Evolutionary conservation across 306 rosid species (phyloP).

Genomic region (Abrus precatorius): DNA sequence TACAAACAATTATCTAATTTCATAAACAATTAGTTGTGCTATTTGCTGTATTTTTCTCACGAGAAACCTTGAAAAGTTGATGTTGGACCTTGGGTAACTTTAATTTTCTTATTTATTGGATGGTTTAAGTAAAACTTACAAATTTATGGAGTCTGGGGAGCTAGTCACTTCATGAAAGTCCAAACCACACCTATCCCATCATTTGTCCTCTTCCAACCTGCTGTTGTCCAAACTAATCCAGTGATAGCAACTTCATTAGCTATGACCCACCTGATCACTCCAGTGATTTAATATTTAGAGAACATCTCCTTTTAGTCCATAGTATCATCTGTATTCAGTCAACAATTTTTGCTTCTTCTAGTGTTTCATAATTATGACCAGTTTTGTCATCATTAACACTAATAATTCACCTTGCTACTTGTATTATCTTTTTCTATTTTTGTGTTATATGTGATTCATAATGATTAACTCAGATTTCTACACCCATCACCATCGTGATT

Average conservation of each 20-base stretch:
- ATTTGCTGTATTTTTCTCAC: neutral
- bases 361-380: neutral
- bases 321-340: neutral
- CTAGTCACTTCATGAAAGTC: constrained; percentile 4
- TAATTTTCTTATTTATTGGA: neutral
- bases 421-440: neutral
- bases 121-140: neutral
- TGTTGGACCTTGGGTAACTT: neutral
- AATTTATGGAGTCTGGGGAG: neutral
- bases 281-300: neutral
- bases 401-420: neutral
- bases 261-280: neutral
- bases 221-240: neutral
- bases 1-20: constrained; percentile 20
- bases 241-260: neutral
- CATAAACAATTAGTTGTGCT: neutral
- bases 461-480: neutral
- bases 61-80: neutral
- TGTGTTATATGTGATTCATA: neutral
- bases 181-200: neutral
- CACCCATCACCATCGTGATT: constrained; percentile 30
- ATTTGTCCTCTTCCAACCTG: constrained; percentile 6
- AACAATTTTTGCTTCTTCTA: neutral
- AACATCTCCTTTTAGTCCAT: neutral
- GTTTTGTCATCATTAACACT: neutral